Evolutionary conservation across 257 asterid genomes (phyloP).

Genomic region (Solanum gracilifrons): DNA sequence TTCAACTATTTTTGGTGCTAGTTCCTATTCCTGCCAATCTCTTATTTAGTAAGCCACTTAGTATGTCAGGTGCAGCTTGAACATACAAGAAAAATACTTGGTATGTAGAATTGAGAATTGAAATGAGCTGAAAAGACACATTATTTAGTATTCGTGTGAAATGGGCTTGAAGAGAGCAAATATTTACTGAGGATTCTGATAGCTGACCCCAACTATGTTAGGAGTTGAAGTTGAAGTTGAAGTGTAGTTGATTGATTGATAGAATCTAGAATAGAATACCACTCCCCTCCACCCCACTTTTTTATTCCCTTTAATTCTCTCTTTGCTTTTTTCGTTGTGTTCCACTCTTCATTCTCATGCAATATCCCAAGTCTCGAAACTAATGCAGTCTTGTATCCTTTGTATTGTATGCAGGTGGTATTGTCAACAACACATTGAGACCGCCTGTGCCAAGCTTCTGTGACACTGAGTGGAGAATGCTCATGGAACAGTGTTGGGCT

Average conservation of each 20-base stretch:
- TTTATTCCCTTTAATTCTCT: neutral
- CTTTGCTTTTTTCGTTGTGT: neutral
- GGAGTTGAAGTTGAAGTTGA: neutral
- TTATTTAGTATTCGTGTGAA: neutral
- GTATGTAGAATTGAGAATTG: neutral
- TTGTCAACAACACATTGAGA: slow-evolving; percentile 5
- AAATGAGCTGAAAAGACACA: neutral
- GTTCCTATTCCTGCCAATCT: neutral
- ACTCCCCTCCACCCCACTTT: neutral
- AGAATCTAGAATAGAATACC: neutral
- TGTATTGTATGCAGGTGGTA: slow-evolving; percentile 2
- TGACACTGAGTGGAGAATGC: slow-evolving; percentile 2
- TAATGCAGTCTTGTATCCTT: neutral
- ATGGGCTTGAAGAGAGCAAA: neutral
- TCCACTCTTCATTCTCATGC: neutral
- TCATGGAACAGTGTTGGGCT: slow-evolving; percentile 12
- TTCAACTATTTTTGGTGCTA: neutral
- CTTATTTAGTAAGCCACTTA: neutral
- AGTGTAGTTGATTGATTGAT: neutral
- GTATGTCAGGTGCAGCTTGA: neutral
- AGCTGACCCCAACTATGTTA: neutral
- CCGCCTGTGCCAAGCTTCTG: slow-evolving; percentile 5
- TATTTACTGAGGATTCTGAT: neutral
- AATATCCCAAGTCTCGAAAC: neutral
- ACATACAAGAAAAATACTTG: neutral